These are phyloP conservation scores for Perkinsela sp. DNA, from an alignment of 208 protist genomes.

Conservation along the genomic window DNA sequence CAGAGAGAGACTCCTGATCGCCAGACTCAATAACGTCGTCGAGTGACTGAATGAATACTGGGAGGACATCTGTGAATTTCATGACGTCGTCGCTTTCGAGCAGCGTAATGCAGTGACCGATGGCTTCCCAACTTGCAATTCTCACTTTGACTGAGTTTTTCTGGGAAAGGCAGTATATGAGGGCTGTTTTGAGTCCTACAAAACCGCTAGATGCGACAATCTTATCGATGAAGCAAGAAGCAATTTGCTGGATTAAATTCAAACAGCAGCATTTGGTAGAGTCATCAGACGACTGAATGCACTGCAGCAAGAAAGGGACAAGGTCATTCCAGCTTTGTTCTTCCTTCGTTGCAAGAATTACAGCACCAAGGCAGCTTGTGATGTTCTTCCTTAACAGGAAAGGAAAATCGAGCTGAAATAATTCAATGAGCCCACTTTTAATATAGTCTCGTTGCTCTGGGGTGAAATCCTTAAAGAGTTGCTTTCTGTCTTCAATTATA, in stretches of 20 bases:
- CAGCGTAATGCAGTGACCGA: background rate
- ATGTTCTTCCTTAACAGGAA: background rate
- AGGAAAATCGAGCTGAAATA: background rate
- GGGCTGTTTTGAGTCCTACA: background rate
- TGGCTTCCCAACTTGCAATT: background rate
- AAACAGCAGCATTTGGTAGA: background rate
- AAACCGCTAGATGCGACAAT: background rate
- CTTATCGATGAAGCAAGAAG: background rate
- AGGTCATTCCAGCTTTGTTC: background rate
- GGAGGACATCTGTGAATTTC: background rate
- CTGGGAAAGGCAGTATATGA: background rate
- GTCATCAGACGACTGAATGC: background rate
- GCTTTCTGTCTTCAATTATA: background rate
- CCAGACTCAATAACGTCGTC: background rate
- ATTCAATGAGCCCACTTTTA: background rate
- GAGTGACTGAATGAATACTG: background rate
- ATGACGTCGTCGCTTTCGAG: background rate
- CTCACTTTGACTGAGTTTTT: background rate
- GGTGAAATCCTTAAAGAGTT: background rate
- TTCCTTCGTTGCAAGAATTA: background rate
- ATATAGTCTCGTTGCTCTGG: background rate
- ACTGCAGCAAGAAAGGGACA: background rate
- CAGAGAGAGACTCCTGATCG: background rate
- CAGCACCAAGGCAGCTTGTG: background rate
- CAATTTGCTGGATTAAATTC: background rate